Evolutionary conservation across 2,329 filamentous ascomycete genomes (phyloP), one percentile per base, ranked within the genome.

Genomic region (Parafenestella ontariensis): DNA sequence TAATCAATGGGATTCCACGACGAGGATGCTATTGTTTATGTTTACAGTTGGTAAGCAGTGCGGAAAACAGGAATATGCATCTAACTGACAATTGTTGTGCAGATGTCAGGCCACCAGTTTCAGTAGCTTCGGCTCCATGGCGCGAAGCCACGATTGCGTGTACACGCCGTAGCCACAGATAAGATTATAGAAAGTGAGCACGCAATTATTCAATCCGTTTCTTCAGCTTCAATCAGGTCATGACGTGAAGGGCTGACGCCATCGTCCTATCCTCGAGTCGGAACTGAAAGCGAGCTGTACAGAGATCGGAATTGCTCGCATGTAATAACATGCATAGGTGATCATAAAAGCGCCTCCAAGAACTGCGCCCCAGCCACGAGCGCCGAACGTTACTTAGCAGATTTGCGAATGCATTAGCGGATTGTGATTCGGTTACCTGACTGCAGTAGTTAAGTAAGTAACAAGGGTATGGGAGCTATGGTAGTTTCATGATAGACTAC

Each of bases 381-480:
- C 31, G 17, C 36, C 24, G 31, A 26, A 49, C 44, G 29, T n/a
- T 52, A 46, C 40, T 49, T 53, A 26, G 34, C 42, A 45, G 46
- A 17, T 29, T 48, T 28, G 51, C 42, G 24, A 26, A 55, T 43
- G 49, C 46, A 46, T 46, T 61, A 59, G 58, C 45, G 39, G 40
- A 26, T 21, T 56, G 58, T 63, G 55, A 55, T 40, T 61, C 52
- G 51, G 44, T 46, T 56, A 20, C 21, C 28, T 20, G 37, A 28
- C 34, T 54, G 56, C 58, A 55, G 56, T 57, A 57, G 53, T 52
- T 43, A 24, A 36, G 23, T 20, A 54, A 54, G 55, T 42, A 50
- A 47, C 55, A 63, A 61, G 58, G 55, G 53, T 41, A 50, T 46
- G 46, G 29, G 24, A 47, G 49, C 50, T 50, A 49, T 61, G 50